A percentile compares a stretch with the other conserved stretches of the same genome.
Conservation (phyloP, 225 moss, liverwort and hornwort species). For the Sphagnum contortum region DNA sequence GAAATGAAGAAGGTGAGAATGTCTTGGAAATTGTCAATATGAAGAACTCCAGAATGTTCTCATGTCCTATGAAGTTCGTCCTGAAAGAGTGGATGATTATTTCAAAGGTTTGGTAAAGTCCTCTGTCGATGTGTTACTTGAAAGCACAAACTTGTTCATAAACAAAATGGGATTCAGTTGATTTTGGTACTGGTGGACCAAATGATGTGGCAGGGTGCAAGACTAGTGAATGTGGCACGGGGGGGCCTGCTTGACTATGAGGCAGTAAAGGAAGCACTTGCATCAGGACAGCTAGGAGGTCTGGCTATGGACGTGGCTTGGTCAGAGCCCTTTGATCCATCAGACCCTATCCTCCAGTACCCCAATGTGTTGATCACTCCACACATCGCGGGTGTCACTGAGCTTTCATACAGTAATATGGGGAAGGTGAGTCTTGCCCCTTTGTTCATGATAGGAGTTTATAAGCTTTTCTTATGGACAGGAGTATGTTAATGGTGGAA, state of each 20-base stretch:
- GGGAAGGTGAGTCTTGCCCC: constrained; percentile 27
- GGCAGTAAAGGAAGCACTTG: constrained; percentile 58
- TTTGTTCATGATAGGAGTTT: too few species aligned
- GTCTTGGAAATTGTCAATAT: too few species aligned
- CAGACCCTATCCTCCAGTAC: constrained; percentile 60
- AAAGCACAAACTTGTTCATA: too few species aligned
- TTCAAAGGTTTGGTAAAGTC: too few species aligned
- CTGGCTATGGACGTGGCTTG: constrained; percentile 82
- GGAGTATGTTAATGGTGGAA: background rate
- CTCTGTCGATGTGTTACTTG: too few species aligned
- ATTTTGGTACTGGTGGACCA: background rate
- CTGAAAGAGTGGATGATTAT: too few species aligned
- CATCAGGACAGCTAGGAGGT: constrained; percentile 73
- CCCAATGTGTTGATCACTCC: constrained; percentile 86
- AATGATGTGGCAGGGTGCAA: constrained; percentile 51
- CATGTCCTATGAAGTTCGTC: too few species aligned
- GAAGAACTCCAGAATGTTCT: too few species aligned
- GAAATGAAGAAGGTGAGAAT: constrained; percentile 55
- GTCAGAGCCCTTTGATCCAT: constrained; percentile 74
- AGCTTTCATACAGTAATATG: constrained; percentile 60
- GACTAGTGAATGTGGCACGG: constrained; percentile 78
- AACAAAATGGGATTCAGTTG: too few species aligned
- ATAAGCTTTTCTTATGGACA: too few species aligned
- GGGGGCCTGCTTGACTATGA: constrained; percentile 87
- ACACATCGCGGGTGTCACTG: constrained; percentile 78